Conservation (phyloP, 306 rosid genomes). For the Lathyrus tuberosus region DNA sequence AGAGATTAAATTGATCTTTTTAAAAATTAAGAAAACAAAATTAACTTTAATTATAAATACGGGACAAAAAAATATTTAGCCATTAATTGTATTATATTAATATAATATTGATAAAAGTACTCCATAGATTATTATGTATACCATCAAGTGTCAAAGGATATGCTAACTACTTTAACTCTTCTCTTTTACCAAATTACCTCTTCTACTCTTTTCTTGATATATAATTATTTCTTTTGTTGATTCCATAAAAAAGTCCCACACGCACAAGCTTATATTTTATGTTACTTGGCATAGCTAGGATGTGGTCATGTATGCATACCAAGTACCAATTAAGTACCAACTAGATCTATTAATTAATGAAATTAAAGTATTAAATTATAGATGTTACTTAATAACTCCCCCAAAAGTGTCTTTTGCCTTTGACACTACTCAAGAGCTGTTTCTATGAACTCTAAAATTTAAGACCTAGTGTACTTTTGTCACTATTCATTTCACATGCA, state of each 20-base stretch:
- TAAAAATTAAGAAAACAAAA: too few species aligned
- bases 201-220: neutral
- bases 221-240: neutral
- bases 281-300: neutral
- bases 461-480: slow-evolving; percentile 28
- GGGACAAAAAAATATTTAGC: too few species aligned
- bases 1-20: too few species aligned
- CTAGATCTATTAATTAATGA: slow-evolving; percentile 18
- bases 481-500: slow-evolving; percentile 44
- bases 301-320: neutral
- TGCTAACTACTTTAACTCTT: neutral
- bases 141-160: neutral
- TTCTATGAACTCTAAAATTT: slow-evolving; percentile 26
- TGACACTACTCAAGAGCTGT: slow-evolving; percentile 41
- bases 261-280: neutral
- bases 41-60: too few species aligned
- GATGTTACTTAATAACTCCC: slow-evolving; percentile 5
- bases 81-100: too few species aligned
- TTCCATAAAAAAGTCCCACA: neutral
- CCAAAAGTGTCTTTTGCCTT: slow-evolving; percentile 38
- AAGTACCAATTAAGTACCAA: neutral
- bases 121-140: too few species aligned
- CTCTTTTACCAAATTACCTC: neutral
- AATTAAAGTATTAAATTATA: neutral
- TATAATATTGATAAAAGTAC: too few species aligned